Conservation (phyloP, 805 yeast genomes). For the Candida saitoana region DNA sequence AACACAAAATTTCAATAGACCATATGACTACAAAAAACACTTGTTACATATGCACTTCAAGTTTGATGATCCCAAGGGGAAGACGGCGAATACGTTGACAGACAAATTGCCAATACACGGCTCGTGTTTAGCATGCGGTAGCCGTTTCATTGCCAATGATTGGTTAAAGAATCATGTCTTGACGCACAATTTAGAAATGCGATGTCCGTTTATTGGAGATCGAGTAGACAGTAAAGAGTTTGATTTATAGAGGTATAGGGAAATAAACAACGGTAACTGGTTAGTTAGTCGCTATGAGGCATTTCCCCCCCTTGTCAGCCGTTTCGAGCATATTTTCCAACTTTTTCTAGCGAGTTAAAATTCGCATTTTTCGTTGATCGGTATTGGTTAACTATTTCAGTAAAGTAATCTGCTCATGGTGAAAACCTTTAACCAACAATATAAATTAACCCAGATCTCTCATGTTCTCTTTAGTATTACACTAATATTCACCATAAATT, state of each 20-base stretch:
- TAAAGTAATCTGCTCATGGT: constrained; percentile 1
- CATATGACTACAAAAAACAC: constrained; percentile 45
- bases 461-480: background rate
- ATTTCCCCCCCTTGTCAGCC: no score
- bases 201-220: constrained; percentile 20
- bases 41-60: constrained; percentile 39
- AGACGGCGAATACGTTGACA: constrained; percentile 35
- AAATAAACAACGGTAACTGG: no score
- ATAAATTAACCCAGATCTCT: background rate
- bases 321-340: background rate
- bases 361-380: background rate
- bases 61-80: constrained; percentile 40
- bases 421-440: background rate
- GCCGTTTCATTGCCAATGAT: constrained; percentile 42
- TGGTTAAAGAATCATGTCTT: constrained; percentile 58
- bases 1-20: constrained; percentile 41
- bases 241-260: background rate
- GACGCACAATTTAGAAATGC: constrained; percentile 18
- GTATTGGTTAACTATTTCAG: background rate
- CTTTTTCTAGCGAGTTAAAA: background rate
- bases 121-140: constrained; percentile 46
- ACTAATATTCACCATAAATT: background rate
- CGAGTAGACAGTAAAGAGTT: background rate
- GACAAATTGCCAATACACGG: constrained; percentile 39
- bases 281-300: background rate